Evolutionary conservation across 1,284 basidiomycete genomes (phyloP), one percentile per base, ranked within the genome.

Genomic region (Ceratobasidium sp.): DNA sequence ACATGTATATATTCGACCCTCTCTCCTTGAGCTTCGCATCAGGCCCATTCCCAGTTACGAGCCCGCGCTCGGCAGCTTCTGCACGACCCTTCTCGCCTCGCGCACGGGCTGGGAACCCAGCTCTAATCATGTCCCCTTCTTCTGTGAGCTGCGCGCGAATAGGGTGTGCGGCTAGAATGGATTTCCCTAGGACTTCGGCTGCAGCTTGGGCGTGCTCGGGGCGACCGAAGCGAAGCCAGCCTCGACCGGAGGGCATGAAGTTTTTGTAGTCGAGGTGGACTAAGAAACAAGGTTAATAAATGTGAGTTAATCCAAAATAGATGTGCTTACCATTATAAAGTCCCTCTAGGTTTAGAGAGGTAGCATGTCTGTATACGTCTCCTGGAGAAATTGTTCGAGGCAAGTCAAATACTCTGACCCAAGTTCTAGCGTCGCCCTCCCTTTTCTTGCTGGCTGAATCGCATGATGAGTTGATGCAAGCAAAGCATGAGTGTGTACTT

Each of bases 231-330:
- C 85, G 85, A 52, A 93, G 79, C 73, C 84, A 82, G 8, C 89
- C 91, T 30, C 80, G 81, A 38, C 88, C 86, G 1, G 85, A 86
- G 8, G 89, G 88, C 30, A 79, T 78, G 80, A 90, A 91, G 73
- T 85, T 85, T 41, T 83, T 77, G 77, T 92, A 91, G 61, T 88
- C 82, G 23, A 92, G 77, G 32, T 84, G 81, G 30, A 89, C 91
- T 93, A 62, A n/a, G 54, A 11, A 43, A n/a, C 64, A 14, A 26
- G 44, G 13, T 35, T 57, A 43, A 54, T 32, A 49, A 30, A 23
- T 69, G 30, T 50, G 28, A 58, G 63, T 18, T 28, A n/a, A 59
- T 14, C 18, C 76, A 73, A 77, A 73, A 73, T 61, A 52, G 26
- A 28, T 13, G n/a, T 16, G 23, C 54, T n/a, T n/a, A 61, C 71